Percentiles rank a stretch among this genome's conserved stretches.
Evolutionary conservation across 108 stramenopile genomes (phyloP).

Genomic region (Discostella pseudostelligera): DNA sequence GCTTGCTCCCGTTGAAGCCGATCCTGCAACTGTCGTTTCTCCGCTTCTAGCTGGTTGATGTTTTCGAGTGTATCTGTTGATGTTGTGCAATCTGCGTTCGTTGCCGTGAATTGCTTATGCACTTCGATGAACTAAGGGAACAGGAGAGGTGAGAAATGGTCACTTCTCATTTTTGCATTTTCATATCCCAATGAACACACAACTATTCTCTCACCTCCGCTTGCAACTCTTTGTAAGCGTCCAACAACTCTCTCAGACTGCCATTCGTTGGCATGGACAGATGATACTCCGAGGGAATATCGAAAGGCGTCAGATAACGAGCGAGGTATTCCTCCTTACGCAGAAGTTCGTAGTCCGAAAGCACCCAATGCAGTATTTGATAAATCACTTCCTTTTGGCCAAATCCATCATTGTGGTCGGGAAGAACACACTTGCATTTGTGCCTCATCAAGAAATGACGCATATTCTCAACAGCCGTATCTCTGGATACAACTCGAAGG

Average conservation of each 20-base stretch:
- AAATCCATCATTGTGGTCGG: constrained; percentile 33
- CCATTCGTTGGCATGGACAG: constrained; percentile 44
- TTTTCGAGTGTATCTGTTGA: constrained; percentile 47
- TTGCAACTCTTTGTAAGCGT: constrained; percentile 62
- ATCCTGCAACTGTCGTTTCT: constrained; percentile 50
- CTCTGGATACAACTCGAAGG: constrained; percentile 30
- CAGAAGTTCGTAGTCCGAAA: constrained; percentile 53
- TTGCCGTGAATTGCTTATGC: constrained; percentile 51
- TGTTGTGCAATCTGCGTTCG: constrained; percentile 1
- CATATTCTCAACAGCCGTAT: constrained; percentile 37
- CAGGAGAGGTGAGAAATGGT: background rate
- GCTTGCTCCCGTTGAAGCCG: constrained; percentile 21
- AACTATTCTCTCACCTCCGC: constrained; percentile 32
- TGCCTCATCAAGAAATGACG: constrained; percentile 60
- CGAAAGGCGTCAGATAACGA: constrained; percentile 61
- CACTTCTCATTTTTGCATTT: background rate
- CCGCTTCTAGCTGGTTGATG: constrained; percentile 59
- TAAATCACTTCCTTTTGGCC: constrained; percentile 56
- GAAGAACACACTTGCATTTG: constrained; percentile 57
- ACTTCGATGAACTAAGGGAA: constrained; percentile 55
- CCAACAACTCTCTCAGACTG: constrained; percentile 49
- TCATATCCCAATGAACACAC: background rate
- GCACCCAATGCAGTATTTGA: constrained; percentile 65
- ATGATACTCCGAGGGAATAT: constrained; percentile 68
- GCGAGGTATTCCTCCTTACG: constrained; percentile 74